Percentiles rank a stretch among this genome's conserved stretches.
Evolutionary conservation across 768 basidiomycete species (phyloP).

Genomic region (Lactarius akahatsu): DNA sequence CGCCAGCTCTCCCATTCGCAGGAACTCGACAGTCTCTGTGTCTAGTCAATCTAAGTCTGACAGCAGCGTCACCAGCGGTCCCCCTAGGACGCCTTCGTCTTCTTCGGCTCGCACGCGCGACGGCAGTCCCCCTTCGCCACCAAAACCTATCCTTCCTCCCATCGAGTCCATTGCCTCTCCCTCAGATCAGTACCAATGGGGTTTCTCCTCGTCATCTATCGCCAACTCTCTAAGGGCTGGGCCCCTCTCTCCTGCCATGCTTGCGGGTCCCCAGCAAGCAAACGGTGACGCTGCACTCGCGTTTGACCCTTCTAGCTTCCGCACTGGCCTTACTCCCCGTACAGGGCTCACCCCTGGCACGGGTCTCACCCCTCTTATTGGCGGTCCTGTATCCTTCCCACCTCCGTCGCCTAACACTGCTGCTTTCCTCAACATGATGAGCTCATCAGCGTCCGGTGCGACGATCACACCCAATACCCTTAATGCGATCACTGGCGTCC

Average conservation of each 20-base stretch:
- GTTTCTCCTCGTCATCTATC: conserved; percentile 54
- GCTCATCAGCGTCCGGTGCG: conserved; percentile 42
- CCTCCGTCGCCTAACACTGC: conserved; percentile 86
- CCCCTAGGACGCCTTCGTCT: conserved; percentile 29
- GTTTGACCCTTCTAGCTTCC: conserved; percentile 73
- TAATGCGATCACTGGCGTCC: conserved; percentile 76
- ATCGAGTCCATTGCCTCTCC: conserved; percentile 76
- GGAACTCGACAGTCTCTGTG: conserved; percentile 34
- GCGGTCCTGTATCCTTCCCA: conserved; percentile 73
- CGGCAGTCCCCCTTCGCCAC: conserved; percentile 38
- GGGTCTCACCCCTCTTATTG: conserved; percentile 79
- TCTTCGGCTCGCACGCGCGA: conserved; percentile 29
- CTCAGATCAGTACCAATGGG: conserved; percentile 59
- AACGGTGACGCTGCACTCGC: conserved; percentile 39
- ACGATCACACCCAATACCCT: conserved; percentile 68
- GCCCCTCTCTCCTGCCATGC: conserved; percentile 95
- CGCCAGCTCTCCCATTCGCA: conserved; percentile 37
- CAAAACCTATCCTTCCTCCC: conserved; percentile 76
- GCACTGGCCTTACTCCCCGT: conserved; percentile 84
- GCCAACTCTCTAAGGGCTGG: conserved; percentile 85
- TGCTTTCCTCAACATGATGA: conserved; percentile 91
- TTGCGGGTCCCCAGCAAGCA: conserved; percentile 74
- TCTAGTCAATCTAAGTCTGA: conserved; percentile 33
- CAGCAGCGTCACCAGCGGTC: conserved; percentile 30
- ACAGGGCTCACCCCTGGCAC: conserved; percentile 87